Percentiles rank a stretch among this genome's conserved stretches.
Evolutionary conservation across 805 yeast species (phyloP).

Genomic region (Metahyphopichia silvanorum): DNA sequence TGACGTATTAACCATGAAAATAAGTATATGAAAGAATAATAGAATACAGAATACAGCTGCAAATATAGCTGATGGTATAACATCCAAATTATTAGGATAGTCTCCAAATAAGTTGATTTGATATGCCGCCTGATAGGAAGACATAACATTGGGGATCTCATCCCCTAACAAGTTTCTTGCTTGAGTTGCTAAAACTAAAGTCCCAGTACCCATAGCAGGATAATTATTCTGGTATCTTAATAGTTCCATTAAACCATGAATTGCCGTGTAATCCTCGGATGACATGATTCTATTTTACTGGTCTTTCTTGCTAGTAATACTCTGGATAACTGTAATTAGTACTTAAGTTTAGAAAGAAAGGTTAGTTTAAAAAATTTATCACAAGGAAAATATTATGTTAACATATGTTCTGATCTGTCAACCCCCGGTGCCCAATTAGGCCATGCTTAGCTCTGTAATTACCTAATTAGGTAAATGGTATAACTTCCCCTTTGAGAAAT

Average conservation of each 20-base stretch:
- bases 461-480: too few relatives aligned
- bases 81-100: slow-evolving; percentile 50
- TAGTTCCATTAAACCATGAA: slow-evolving; percentile 25
- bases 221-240: slow-evolving; percentile 25
- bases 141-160: slow-evolving; percentile 38
- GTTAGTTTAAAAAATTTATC: too few relatives aligned
- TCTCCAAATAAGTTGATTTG: slow-evolving; percentile 60
- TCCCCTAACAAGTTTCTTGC: slow-evolving; percentile 28
- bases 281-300: too few relatives aligned
- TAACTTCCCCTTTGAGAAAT: too few relatives aligned
- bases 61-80: slow-evolving; percentile 60
- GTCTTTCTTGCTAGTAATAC: too few relatives aligned
- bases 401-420: too few relatives aligned
- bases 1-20: slow-evolving; percentile 46
- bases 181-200: slow-evolving; percentile 22
- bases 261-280: slow-evolving; percentile 21
- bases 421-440: too few relatives aligned
- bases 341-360: too few relatives aligned
- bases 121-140: slow-evolving; percentile 29
- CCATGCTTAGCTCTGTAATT: too few relatives aligned
- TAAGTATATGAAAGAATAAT: slow-evolving; percentile 40
- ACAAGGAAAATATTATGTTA: too few relatives aligned
- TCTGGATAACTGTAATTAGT: too few relatives aligned
- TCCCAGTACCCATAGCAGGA: slow-evolving; percentile 32
- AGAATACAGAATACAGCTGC: slow-evolving; percentile 50